phyloP scores from a whole-genome alignment of 148 eudicot species.

The Chenopodium formosanum region DNA sequence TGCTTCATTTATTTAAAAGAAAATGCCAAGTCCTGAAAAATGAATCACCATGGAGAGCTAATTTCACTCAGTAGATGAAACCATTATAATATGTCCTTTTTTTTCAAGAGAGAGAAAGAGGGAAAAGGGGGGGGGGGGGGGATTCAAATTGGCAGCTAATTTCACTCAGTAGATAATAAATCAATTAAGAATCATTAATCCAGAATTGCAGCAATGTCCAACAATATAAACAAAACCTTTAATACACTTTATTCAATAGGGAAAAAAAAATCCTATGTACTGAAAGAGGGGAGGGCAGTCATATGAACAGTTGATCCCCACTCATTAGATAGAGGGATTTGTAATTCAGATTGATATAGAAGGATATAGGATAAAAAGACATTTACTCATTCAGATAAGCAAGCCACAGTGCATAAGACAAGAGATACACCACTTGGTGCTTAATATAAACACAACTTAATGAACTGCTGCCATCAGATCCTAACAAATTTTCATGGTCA shows the following conservation, averaged over 20 bases:
- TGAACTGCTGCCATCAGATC: constrained; percentile 25
- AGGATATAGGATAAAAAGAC: not conserved
- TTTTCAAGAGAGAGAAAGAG: no score
- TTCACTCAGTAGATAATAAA: no score
- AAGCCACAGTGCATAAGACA: not conserved
- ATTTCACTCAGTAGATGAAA: not conserved
- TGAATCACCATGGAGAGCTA: not conserved
- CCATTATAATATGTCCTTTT: not conserved
- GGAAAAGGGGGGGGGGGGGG: not conserved
- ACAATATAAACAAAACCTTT: no score
- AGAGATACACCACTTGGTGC: not conserved
- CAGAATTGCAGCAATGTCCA: no score
- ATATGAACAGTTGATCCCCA: not conserved
- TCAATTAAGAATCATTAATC: no score
- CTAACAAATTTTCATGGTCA: constrained; percentile 8
- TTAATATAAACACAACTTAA: not conserved
- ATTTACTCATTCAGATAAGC: not conserved
- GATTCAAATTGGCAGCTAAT: not conserved
- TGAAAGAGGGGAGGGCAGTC: not conserved
- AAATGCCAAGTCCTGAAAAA: not conserved
- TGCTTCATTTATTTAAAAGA: constrained; percentile 62
- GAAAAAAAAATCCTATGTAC: no score
- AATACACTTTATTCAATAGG: no score
- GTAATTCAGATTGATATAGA: not conserved
- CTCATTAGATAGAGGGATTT: not conserved